Percentiles rank a stretch among this genome's conserved stretches.
Conservation (phyloP, 2,329 filamentous ascomycete species). For the Graphium sp. region DNA sequence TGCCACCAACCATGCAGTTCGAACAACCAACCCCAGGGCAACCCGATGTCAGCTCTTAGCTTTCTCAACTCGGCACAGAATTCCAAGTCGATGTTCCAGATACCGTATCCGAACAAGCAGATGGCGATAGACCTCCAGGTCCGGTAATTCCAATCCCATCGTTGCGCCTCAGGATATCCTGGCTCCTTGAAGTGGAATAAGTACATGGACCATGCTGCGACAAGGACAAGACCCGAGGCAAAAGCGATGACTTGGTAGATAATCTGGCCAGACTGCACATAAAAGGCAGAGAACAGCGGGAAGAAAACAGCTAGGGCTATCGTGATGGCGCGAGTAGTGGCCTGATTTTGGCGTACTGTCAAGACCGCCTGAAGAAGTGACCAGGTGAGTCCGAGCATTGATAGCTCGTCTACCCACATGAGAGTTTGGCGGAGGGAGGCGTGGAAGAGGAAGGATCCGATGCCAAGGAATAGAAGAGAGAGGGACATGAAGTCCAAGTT, state of each 20-base stretch:
- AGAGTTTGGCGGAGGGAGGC: conserved; percentile 22
- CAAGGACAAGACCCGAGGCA: conserved; percentile 12
- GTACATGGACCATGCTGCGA: conserved; percentile 16
- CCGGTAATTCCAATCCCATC: conserved; percentile 10
- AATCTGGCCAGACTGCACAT: conserved; percentile 22
- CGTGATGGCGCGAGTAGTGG: conserved; percentile 13
- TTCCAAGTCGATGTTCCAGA: conserved; percentile 42
- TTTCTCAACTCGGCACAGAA: conserved; percentile 28
- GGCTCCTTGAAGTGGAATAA: conserved; percentile 15
- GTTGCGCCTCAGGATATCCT: conserved; percentile 11
- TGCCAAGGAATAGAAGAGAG: conserved; percentile 21
- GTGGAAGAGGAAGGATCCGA: conserved; percentile 25
- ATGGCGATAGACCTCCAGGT: conserved; percentile 13
- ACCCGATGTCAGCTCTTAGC: conserved; percentile 24
- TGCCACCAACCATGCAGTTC: conserved; percentile 52
- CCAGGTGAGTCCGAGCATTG: conserved; percentile 36
- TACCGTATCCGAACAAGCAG: conserved; percentile 25
- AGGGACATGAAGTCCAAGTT: conserved; percentile 22
- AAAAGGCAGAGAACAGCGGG: conserved; percentile 21
- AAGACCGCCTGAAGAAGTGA: conserved; percentile 32
- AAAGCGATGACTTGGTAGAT: conserved; percentile 24
- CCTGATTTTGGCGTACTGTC: conserved; percentile 22
- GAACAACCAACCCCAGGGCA: conserved; percentile 36
- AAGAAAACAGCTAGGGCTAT: conserved; percentile 23
- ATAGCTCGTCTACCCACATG: conserved; percentile 37